Evolutionary conservation across 2,329 filamentous ascomycete species (phyloP).

Genomic region (Aspergillus viridinutans): DNA sequence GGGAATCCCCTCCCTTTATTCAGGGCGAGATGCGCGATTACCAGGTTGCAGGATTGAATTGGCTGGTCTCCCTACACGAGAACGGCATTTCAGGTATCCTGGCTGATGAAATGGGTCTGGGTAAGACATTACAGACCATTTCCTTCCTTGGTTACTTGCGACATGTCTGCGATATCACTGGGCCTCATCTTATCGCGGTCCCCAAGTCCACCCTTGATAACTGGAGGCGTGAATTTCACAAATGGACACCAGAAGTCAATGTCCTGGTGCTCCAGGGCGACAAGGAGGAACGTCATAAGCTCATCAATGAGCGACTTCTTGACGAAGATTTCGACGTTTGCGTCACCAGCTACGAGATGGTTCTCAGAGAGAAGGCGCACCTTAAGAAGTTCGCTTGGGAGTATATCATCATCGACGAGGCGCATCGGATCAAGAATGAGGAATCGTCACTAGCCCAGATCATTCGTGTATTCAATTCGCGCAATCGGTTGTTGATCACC

Average conservation of each 20-base stretch:
- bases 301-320: conserved; percentile 88
- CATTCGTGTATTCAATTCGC: conserved; percentile 91
- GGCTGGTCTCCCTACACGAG: conserved; percentile 95
- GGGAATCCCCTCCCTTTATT: conserved; percentile 88
- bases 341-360: conserved; percentile 99
- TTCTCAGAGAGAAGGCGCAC: conserved; percentile 88
- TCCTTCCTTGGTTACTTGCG: conserved; percentile 92
- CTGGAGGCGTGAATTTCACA: conserved; percentile 91
- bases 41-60: conserved; percentile 91
- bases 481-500: conserved; percentile 91
- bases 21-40: conserved; percentile 92
- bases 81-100: conserved; percentile 98
- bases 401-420: conserved; percentile 98
- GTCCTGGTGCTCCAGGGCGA: conserved; percentile 90
- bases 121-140: conserved; percentile 96
- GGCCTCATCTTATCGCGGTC: conserved; percentile 85
- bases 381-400: conserved; percentile 99
- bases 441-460: conserved; percentile 95
- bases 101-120: conserved; percentile 97
- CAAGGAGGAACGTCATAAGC: conserved; percentile 82
- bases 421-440: conserved; percentile 98
- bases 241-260: conserved; percentile 93
- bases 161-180: conserved; percentile 82
- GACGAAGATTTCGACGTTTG: conserved; percentile 97
- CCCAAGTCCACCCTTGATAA: conserved; percentile 98